Base-by-base conservation (phyloP, 2,329 filamentous ascomycete genomes). In the Alternaria atra region DNA sequence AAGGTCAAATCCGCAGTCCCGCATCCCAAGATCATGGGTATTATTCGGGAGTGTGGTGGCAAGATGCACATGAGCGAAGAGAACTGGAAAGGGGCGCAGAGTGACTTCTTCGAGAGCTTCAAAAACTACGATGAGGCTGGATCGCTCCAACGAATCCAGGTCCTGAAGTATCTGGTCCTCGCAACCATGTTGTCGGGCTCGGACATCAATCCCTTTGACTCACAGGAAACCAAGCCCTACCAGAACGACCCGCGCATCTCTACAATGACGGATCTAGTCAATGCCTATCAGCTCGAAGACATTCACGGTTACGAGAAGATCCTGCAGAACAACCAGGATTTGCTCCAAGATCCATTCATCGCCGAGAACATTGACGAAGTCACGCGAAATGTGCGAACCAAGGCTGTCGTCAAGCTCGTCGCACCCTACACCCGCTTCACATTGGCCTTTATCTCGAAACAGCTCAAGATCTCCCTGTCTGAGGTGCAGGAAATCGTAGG, bases 41-140 rank as follows among this genome's bases (percentile, higher is more conserved):
- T 99, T 78, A 99, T 99, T 76, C 91, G 94, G 55, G 95, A 99
- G 82, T 99, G 95, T 77, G 95, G 95, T 73, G 95, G 95, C 71
- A 99, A 99, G 84, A 99, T 99, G 95, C 94, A 98, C 83, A 98
- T 99, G 95, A 95, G 92, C 79, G 95, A 99, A 84, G 95, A 98
- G 82, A 98, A 98, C 78, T 99, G 95, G 95, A 93, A 95, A 78
- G 92, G 94, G 74, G 95, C 95, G 1, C 94, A 98, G 80, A 94
- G 90, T 71, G 95, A 98, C 82, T 99, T 99, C 80, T 97, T 97
- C 79, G 95, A 99, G 79, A 97, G 94, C 1, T 99, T 99, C 84
- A 91, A 94, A 58, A 98, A 97, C 82, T 99, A 98, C 81, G 95
- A 99, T 77, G 95, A 99, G 83, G 95, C 95, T 40, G 95, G 95